phyloP scores from a whole-genome alignment of 352 stramenopile species.

The Phytophthora crassamura region DNA sequence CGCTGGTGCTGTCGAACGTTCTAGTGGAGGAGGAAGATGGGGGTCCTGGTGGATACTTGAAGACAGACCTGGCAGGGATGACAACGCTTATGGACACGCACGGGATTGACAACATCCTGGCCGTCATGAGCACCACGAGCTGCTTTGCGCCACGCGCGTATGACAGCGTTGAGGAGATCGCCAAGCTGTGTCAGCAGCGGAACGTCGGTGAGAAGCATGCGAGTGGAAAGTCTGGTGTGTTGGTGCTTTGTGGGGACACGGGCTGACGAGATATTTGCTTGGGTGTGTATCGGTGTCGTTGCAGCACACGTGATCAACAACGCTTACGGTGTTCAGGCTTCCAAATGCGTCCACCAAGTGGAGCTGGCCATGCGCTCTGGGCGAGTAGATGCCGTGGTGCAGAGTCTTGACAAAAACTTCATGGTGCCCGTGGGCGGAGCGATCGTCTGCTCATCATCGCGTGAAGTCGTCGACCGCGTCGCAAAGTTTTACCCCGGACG shows the following conservation, averaged over 20 bases:
- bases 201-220: constrained; percentile 55
- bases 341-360: constrained; percentile 92
- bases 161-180: constrained; percentile 95
- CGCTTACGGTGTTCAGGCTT: constrained; percentile 98
- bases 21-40: constrained; percentile 67
- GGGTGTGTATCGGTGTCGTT: background rate
- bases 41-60: constrained; percentile 68
- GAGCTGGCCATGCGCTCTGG: constrained; percentile 91
- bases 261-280: constrained; percentile 15
- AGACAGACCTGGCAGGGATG: constrained; percentile 91
- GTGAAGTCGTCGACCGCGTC: constrained; percentile 84
- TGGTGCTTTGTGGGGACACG: background rate
- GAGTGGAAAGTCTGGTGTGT: background rate
- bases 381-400: constrained; percentile 96
- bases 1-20: constrained; percentile 87
- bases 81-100: constrained; percentile 63
- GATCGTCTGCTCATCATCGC: constrained; percentile 82
- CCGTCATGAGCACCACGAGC: constrained; percentile 97
- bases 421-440: constrained; percentile 95
- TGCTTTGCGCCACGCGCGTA: constrained; percentile 98
- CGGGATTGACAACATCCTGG: constrained; percentile 80
- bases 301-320: constrained; percentile 98
- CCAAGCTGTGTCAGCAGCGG: constrained; percentile 82
- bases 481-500: constrained; percentile 96
- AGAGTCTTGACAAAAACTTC: constrained; percentile 99